Base-by-base conservation (phyloP, 371 early-diverging fungal genomes). In the Smittium culicis region DNA sequence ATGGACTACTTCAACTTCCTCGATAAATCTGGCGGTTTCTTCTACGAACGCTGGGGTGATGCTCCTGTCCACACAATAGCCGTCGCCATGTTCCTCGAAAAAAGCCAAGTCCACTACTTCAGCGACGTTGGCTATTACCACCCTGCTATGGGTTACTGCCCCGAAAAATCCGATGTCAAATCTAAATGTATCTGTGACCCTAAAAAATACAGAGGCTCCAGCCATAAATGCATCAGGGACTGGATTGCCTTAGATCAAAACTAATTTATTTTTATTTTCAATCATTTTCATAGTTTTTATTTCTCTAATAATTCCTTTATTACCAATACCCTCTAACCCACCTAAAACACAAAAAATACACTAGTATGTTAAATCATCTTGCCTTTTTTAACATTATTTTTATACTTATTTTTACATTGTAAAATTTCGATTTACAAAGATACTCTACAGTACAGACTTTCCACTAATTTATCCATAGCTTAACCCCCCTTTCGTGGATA, bases 61-160 rank as follows among this genome's bases (percentile, higher is more conserved):
- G 85, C 85, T 28, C 85, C 86, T 16, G 83, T 98, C 1, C 98
- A 96, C 67, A 90, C 93, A 16, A 79, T 97, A 17, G 94, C 90
- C 0, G 90, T 86, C 0, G 85, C 88, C 0, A 70, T 96, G 74
- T 82, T 92, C 73, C 74, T 96, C 17, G 79, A 82, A n/a, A 83
- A 81, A 67, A 71, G 79, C 14, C 78, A 93, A 72, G 76, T 94
- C 1, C 94, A 96, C 67, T 94, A 86, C 74, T 96, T 96, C 79
- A 83, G 88, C 61, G 87, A 90, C 64, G 86, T 91, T 60, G 90
- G 89, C 0, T 92, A 92, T 72, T 79, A 70, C 54, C 91, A 91
- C 72, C 81, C 62, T 28, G 67, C 32, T 14, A 30, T 58, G 24
- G 67, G 67, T 2, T 30, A 67, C 35, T 67, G 67, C 45, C 67